phyloP scores from a whole-genome alignment of 345 rosid species.

The Bruguiera parviflora region DNA sequence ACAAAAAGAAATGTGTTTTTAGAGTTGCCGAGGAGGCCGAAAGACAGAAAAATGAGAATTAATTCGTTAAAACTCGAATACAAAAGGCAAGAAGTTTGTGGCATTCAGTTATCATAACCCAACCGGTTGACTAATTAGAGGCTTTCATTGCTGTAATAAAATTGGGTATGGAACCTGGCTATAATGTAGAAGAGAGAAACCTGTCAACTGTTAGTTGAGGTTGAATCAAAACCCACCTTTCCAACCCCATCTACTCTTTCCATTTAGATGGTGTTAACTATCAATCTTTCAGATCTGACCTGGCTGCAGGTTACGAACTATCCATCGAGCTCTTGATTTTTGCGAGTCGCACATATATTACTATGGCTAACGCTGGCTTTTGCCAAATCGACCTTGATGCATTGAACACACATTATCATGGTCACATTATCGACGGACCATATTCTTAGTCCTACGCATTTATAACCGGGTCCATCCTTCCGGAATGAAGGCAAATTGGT shows the following conservation, averaged over 20 bases:
- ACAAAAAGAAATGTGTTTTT: neutral
- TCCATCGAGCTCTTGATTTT: too few relatives aligned
- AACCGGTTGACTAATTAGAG: neutral
- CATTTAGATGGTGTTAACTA: slow-evolving; percentile 12
- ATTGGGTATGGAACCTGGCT: neutral
- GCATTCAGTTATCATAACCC: slow-evolving; percentile 13
- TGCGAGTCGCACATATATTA: too few relatives aligned
- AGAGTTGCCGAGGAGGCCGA: too few relatives aligned
- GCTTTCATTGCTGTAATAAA: slow-evolving; percentile 1
- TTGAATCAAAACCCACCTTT: slow-evolving; percentile 16
- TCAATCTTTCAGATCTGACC: slow-evolving; percentile 2
- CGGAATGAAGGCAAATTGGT: slow-evolving; percentile 27
- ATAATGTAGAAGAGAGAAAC: neutral
- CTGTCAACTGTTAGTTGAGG: slow-evolving; percentile 8
- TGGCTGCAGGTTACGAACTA: slow-evolving; percentile 6
- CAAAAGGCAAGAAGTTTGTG: neutral
- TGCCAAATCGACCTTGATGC: slow-evolving; percentile 12
- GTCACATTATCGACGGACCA: too few relatives aligned
- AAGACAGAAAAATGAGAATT: too few relatives aligned
- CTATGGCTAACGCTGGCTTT: too few relatives aligned
- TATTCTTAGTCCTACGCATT: neutral
- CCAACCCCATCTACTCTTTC: neutral
- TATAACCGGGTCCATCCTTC: slow-evolving; percentile 19
- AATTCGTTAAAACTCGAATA: too few relatives aligned
- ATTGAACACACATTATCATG: neutral